Evolutionary conservation across 495 filamentous ascomycete species (phyloP).

Genomic region (Neurospora sp.): DNA sequence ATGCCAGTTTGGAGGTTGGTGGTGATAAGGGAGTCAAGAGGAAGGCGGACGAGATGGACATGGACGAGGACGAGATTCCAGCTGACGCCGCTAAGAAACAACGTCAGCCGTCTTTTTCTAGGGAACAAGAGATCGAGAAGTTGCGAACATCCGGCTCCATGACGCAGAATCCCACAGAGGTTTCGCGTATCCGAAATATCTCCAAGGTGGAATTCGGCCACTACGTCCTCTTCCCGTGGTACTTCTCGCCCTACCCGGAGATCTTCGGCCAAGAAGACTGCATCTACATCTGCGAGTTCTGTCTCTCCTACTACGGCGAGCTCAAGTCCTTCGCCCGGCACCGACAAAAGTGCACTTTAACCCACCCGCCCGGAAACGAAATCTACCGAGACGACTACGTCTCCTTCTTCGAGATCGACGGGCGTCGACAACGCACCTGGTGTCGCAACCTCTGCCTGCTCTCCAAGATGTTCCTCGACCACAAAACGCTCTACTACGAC

Average conservation of each 20-base stretch:
- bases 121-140: slow-evolving; percentile 92
- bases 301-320: slow-evolving; percentile 79
- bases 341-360: slow-evolving; percentile 78
- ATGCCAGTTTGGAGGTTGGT: slow-evolving; percentile 23
- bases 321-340: slow-evolving; percentile 72
- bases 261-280: slow-evolving; percentile 75
- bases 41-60: slow-evolving; percentile 35
- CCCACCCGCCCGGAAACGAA: slow-evolving; percentile 93
- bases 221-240: slow-evolving; percentile 92
- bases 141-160: slow-evolving; percentile 88
- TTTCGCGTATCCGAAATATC: slow-evolving; percentile 91
- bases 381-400: slow-evolving; percentile 93
- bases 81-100: slow-evolving; percentile 31
- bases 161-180: slow-evolving; percentile 97
- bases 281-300: slow-evolving; percentile 97
- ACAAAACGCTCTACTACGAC: slow-evolving; percentile 99
- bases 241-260: slow-evolving; percentile 94
- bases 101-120: slow-evolving; percentile 46
- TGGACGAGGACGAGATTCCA: slow-evolving; percentile 34
- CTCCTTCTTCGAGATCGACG: slow-evolving; percentile 96
- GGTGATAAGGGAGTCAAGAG: slow-evolving; percentile 22
- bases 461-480: slow-evolving; percentile 92
- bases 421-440: slow-evolving; percentile 88
- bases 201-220: slow-evolving; percentile 86
- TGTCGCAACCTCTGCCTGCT: slow-evolving; percentile 92